Base-by-base conservation (phyloP, 2,329 filamentous ascomycete species). In the Neurospora crassa region DNA sequence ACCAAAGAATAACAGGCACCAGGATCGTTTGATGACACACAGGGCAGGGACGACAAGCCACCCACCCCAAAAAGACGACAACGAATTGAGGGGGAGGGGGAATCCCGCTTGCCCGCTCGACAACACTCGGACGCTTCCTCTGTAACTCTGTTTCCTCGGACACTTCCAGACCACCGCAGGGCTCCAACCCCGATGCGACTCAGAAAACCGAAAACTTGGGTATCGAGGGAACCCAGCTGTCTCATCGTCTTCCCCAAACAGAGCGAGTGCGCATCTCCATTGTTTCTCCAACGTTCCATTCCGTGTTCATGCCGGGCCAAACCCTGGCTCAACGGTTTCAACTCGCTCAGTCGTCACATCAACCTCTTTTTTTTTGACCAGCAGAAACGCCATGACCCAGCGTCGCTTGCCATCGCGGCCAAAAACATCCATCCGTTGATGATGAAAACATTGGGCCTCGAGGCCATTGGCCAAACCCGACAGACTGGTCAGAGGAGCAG, bases 41-140 rank as follows among this genome's bases (percentile, higher is more conserved):
- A 76, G 78, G 78, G 78, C 80, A 81, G 76, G 77, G 76, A 78
- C 79, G 76, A 78, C 79, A 78, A 78, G 78, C 79, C 80, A 78
- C 20, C 47, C 20, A 53, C 45, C n/a, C 43, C 18, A 45, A 20
- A 24, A 53, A 45, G 18, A 45, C 18, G 2, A 34, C 47, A 29
- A 59, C 7, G 53, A 34, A 34, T 5, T 34, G 34, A 34, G 34
- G 34, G 34, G 34, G 34, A 37, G 34, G 53, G 53, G 42, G 68
- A 53, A 69, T 76, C 78, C 75, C 72, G 78, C 79, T 82, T 80
- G 82, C 82, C 83, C 80, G 78, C 80, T 78, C 78, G 78, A 80
- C 78, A 29, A 29, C 29, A 79, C 78, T 78, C 53, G 77, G 77
- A 79, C 77, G 73, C 72, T 76, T 73, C 70, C 75, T 75, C 29